A percentile compares a stretch with the other conserved stretches of the same genome.
Evolutionary conservation across 208 protist species (phyloP).

Genomic region (Porcisia hertigi): DNA sequence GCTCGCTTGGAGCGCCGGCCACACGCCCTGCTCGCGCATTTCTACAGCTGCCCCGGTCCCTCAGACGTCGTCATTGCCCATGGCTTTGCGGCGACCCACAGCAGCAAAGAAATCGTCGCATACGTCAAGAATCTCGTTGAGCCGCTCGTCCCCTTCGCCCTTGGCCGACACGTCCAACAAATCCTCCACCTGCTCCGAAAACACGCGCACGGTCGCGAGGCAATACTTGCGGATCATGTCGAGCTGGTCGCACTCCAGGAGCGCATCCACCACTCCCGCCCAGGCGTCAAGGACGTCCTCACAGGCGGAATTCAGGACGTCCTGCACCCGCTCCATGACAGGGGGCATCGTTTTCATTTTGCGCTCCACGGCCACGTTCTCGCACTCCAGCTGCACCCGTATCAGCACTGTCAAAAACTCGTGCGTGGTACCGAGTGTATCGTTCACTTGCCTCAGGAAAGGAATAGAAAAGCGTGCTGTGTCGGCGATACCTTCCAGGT

Average conservation of each 20-base stretch:
- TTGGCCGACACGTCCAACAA: slow-evolving; percentile 75
- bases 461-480: slow-evolving; percentile 51
- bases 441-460: slow-evolving; percentile 51
- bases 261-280: slow-evolving; percentile 54
- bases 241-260: slow-evolving; percentile 46
- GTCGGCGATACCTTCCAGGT: slow-evolving; percentile 45
- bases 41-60: background rate
- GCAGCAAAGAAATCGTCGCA: slow-evolving; percentile 83
- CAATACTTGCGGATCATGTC: slow-evolving; percentile 72
- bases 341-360: slow-evolving; percentile 60
- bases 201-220: slow-evolving; percentile 55
- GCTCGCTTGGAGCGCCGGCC: background rate
- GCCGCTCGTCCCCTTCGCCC: slow-evolving; percentile 72
- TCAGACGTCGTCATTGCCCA: slow-evolving; percentile 7
- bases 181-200: slow-evolving; percentile 71
- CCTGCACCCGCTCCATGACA: slow-evolving; percentile 72
- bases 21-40: background rate
- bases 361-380: slow-evolving; percentile 79
- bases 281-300: slow-evolving; percentile 77
- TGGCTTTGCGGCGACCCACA: slow-evolving; percentile 25
- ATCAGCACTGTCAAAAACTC: slow-evolving; percentile 74
- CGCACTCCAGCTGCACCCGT: slow-evolving; percentile 85
- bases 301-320: slow-evolving; percentile 67
- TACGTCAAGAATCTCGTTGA: slow-evolving; percentile 87
- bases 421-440: slow-evolving; percentile 47